These are phyloP conservation scores for Fusarium sp. DNA, from an alignment of 2,329 filamentous ascomycete genomes.

Conservation along the genomic window DNA sequence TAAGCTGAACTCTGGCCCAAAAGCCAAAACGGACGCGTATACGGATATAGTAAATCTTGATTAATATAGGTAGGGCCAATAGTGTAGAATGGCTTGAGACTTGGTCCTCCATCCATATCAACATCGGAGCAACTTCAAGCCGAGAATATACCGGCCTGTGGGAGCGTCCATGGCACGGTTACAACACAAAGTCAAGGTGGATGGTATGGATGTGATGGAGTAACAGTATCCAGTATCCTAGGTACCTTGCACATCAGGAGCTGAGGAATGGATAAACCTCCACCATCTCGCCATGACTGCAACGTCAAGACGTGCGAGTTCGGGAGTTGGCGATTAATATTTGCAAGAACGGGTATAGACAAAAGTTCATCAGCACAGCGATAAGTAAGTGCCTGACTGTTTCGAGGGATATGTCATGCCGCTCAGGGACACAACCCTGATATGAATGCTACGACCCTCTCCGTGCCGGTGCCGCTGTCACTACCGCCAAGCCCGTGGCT, in stretches of 20 bases:
- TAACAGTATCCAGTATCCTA: neutral
- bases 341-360: no score
- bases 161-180: neutral
- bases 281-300: conserved; percentile 6
- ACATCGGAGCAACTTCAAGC: conserved; percentile 20
- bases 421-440: no score
- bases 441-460: conserved; percentile 8
- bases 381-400: no score
- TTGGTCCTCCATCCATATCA: conserved; percentile 2
- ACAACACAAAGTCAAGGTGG: no score
- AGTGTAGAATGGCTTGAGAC: conserved; percentile 17
- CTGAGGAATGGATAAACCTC: conserved; percentile 40
- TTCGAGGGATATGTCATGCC: no score
- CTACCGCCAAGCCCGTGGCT: conserved; percentile 17
- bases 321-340: no score
- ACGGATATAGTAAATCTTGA: no score
- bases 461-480: conserved; percentile 11
- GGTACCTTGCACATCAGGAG: conserved; percentile 15
- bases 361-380: neutral
- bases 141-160: conserved; percentile 6
- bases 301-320: conserved; percentile 9
- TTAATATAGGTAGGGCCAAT: no score
- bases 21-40: no score
- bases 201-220: conserved; percentile 5
- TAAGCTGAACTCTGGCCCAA: no score